Evolutionary conservation across 2,329 filamentous ascomycete genomes (phyloP).

Genomic region (Colletotrichum destructivum): DNA sequence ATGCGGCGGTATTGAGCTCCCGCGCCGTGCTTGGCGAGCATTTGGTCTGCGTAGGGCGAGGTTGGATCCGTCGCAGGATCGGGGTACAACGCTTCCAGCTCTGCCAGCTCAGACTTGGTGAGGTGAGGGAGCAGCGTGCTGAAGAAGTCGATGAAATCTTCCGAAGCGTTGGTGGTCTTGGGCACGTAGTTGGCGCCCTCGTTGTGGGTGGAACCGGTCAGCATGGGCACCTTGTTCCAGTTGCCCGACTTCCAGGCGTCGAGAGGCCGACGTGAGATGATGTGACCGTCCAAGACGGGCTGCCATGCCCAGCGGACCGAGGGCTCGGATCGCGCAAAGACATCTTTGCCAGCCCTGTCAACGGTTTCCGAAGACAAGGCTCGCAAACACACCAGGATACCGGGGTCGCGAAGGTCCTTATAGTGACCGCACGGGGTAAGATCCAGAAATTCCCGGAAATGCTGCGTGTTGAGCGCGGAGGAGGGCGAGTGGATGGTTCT

Average conservation of each 20-base stretch:
- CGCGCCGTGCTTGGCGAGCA: conserved; percentile 47
- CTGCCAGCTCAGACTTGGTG: conserved; percentile 47
- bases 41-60: conserved; percentile 50
- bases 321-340: conserved; percentile 48
- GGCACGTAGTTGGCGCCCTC: conserved; percentile 51
- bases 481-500: conserved; percentile 48
- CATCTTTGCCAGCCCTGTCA: conserved; percentile 47
- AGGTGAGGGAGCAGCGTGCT: conserved; percentile 48
- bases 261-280: conserved; percentile 50
- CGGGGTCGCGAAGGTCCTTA: conserved; percentile 25
- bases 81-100: conserved; percentile 51
- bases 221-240: conserved; percentile 50
- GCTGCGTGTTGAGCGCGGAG: conserved; percentile 47
- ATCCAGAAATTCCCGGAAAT: conserved; percentile 50
- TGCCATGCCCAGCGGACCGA: conserved; percentile 53
- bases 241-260: conserved; percentile 52
- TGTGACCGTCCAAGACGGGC: conserved; percentile 49
- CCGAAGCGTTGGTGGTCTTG: conserved; percentile 10
- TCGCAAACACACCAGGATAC: conserved; percentile 48
- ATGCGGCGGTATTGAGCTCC: conserved; percentile 68
- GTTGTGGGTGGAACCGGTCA: conserved; percentile 49
- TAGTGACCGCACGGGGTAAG: conserved; percentile 47
- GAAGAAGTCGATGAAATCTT: conserved; percentile 49
- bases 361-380: conserved; percentile 46
- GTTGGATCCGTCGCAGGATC: conserved; percentile 51